Evolutionary conservation across 2,329 filamentous ascomycete genomes (phyloP).

Genomic region (Epichloe typhina): DNA sequence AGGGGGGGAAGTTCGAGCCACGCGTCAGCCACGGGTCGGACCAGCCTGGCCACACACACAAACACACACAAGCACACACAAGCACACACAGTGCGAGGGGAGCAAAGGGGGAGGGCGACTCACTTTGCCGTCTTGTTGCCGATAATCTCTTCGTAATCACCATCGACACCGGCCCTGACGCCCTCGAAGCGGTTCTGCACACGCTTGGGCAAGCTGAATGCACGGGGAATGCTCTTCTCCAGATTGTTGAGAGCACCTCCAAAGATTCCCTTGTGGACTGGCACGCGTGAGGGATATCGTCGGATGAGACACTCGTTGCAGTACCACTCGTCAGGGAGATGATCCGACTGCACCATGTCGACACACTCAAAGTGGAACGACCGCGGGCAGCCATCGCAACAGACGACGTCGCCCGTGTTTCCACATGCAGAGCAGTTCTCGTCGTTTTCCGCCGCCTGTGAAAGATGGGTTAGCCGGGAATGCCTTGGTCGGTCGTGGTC

Average conservation of each 20-base stretch:
- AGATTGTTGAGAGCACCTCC: slow-evolving; percentile 49
- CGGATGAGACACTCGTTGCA: slow-evolving; percentile 58
- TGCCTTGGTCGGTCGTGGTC: background rate
- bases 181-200: slow-evolving; percentile 69
- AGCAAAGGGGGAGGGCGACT: slow-evolving; percentile 17
- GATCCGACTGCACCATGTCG: slow-evolving; percentile 60
- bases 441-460: slow-evolving; percentile 53
- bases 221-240: slow-evolving; percentile 55
- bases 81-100: background rate
- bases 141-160: slow-evolving; percentile 63
- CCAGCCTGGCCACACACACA: background rate
- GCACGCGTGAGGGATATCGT: slow-evolving; percentile 32
- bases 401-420: slow-evolving; percentile 72
- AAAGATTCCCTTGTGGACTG: slow-evolving; percentile 43
- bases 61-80: no score
- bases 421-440: slow-evolving; percentile 83
- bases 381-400: slow-evolving; percentile 83
- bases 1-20: no score
- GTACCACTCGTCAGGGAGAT: slow-evolving; percentile 67
- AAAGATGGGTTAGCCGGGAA: slow-evolving; percentile 19
- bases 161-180: slow-evolving; percentile 61
- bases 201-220: slow-evolving; percentile 57
- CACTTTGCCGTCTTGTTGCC: slow-evolving; percentile 51
- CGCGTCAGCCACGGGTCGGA: no score
- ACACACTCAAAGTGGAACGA: slow-evolving; percentile 86